Base-by-base conservation (phyloP, 1,284 basidiomycete species). In the Sporisorium exsertum region DNA sequence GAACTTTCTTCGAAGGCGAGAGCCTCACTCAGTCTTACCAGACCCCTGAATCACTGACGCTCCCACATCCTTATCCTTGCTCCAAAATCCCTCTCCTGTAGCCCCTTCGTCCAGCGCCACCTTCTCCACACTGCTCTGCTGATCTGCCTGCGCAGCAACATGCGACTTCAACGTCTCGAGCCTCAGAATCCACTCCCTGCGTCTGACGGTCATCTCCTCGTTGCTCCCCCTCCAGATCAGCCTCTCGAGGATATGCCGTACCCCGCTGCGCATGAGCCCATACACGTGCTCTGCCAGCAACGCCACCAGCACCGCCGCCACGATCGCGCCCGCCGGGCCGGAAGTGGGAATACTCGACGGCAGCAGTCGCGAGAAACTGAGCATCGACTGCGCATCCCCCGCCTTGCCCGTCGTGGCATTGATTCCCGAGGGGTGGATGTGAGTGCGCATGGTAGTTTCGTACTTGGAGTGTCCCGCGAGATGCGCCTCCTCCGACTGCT, bases 221-320 rank as follows among this genome's bases (percentile, higher is more conserved):
- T 69, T 61, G 18, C 70, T 74, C 2, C 79, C 80, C 7, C 78
- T 42, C 85, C 85, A 86, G 13, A 82, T 59, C 8, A 78, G 40
- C 8, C 79, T 70, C 54, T 81, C 74, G 27, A 86, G 46, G 3
- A 84, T 61, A 54, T 86, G 79, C 10, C 77, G 62, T 0, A 85
- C 63, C 8, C 67, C 51, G 7, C 42, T 33, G 10, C 72, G 65
- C 13, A 81, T 51, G n/a, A 85, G 22, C 7, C 60, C 74, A 56
- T 81, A 86, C 2, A 72, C 65, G 26, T 84, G 83, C 52, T 86
- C 84, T 2, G 79, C 79, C 8, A 79, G 32, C 26, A 86, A 49
- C 2, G 84, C 81, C n/a, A 83, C 67, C 24, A 85, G 47, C 0
- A 85, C 57, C 26, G 77, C 70, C 0, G 78, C 74, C 0, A 81